A percentile compares a stretch with the other conserved stretches of the same genome.
These are phyloP conservation scores for Onygena corvina DNA, from an alignment of 2,329 filamentous ascomycete species.

Conservation along the genomic window DNA sequence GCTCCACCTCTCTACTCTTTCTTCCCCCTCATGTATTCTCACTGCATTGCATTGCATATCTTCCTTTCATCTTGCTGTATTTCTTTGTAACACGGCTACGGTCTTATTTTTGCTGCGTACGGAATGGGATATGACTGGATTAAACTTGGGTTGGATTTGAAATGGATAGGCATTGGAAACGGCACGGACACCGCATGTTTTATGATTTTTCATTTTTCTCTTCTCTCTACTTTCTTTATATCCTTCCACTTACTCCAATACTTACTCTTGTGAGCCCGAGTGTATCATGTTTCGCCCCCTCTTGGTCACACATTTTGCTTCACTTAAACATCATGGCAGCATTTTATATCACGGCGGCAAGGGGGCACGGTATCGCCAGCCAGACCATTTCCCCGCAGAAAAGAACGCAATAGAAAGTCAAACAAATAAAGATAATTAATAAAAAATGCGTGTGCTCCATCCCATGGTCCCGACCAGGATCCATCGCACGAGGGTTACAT, in stretches of 20 bases:
- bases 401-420: too few relatives aligned
- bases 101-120: background rate
- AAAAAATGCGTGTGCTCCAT: too few relatives aligned
- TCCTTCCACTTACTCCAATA: background rate
- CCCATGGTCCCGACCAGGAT: too few relatives aligned
- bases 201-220: background rate
- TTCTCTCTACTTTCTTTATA: background rate
- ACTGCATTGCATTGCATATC: background rate
- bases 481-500: too few relatives aligned
- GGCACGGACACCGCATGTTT: slow-evolving; percentile 1
- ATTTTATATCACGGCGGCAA: too few relatives aligned
- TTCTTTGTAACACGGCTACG: background rate
- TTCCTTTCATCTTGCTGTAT: background rate
- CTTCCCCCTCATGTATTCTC: background rate
- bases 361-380: too few relatives aligned
- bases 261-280: too few relatives aligned
- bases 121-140: background rate
- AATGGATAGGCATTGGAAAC: background rate
- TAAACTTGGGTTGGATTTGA: background rate
- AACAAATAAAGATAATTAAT: too few relatives aligned
- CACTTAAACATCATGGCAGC: too few relatives aligned
- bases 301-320: too few relatives aligned
- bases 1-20: background rate
- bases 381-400: too few relatives aligned
- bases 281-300: too few relatives aligned